Evolutionary conservation across 768 basidiomycete genomes (phyloP).

Genomic region (Kwoniella dendrophila): DNA sequence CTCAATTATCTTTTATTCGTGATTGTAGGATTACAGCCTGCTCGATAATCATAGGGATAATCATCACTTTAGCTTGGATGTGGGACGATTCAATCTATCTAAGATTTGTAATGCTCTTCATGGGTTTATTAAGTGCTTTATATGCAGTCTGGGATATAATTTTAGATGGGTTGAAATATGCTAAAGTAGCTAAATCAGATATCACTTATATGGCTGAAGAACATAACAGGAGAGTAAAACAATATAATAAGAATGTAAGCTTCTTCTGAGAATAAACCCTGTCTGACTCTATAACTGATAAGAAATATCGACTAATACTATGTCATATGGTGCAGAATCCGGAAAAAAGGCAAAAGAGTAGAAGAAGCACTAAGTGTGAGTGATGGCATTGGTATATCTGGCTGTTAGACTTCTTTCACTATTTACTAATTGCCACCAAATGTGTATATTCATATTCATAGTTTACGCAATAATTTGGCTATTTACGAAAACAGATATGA

Average conservation of each 20-base stretch:
- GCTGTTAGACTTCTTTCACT: no score
- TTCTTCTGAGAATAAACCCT: not conserved
- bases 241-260: constrained; percentile 1
- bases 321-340: not conserved
- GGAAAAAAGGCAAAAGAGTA: constrained; percentile 6
- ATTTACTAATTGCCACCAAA: not conserved
- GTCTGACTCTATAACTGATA: not conserved
- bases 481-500: constrained; percentile 19
- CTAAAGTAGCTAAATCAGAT: constrained; percentile 29
- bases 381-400: no score
- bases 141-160: constrained; percentile 46
- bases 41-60: constrained; percentile 16
- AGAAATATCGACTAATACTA: not conserved
- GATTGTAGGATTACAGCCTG: constrained; percentile 15
- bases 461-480: constrained; percentile 40
- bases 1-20: no score
- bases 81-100: constrained; percentile 41
- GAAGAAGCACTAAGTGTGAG: constrained; percentile 12
- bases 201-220: constrained; percentile 28
- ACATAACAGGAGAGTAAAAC: constrained; percentile 9
- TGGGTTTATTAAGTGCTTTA: constrained; percentile 37
- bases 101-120: constrained; percentile 45
- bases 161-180: constrained; percentile 34
- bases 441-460: not conserved
- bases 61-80: constrained; percentile 25